Evolutionary conservation across 2,329 filamentous ascomycete species (phyloP), one percentile per base, ranked within the genome.

Genomic region (Beauveria medogensis): DNA sequence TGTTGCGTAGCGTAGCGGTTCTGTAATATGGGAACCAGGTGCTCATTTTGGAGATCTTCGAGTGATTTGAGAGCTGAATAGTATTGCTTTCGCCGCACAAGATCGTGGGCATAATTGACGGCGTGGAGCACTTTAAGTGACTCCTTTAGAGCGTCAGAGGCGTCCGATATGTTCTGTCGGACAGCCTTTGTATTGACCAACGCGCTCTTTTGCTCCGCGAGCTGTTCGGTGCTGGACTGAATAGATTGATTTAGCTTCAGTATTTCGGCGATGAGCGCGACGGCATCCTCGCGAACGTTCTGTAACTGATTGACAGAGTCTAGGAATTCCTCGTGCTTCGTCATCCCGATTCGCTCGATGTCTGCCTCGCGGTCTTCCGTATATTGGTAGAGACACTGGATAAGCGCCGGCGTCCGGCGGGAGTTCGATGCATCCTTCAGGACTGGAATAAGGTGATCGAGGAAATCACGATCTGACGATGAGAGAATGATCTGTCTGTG

Each of bases 301-400:
- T 97, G 89, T n/a, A 99, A 83, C 70, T 95, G 91, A 69, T 94
- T 95, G 66, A 99, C 92, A 0, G 93, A 97, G 65, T 85, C 86
- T 40, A 97, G 88, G 70, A 99, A 99, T 69, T 97, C 94, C 70
- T 97, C 93, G 70, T 99, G 94, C 69, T 97, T 96, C 12, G 90
- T 93, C 69, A 96, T 87, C 68, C 94, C 96, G 68, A 97, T 95
- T 24, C 85, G 85, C 76, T 99, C 94, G 65, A 99, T 97, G 68
- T 97, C 92, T 16, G 84, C 76, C 73, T 99, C 94, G 63, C 92
- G 88, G 52, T 94, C 90, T 66, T 88, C 87, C 40, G 92, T 90
- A 73, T 96, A 95, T 66, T 87, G 86, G 14, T 64, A 69, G 26
- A 77, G 80, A 63, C 89, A 89, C 67, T 92, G 88, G 54, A 92